Evolutionary conservation across 192 early-diverging fungal genomes (phyloP), one percentile per base, ranked within the genome.

Genomic region (Linnemannia hyalina): DNA sequence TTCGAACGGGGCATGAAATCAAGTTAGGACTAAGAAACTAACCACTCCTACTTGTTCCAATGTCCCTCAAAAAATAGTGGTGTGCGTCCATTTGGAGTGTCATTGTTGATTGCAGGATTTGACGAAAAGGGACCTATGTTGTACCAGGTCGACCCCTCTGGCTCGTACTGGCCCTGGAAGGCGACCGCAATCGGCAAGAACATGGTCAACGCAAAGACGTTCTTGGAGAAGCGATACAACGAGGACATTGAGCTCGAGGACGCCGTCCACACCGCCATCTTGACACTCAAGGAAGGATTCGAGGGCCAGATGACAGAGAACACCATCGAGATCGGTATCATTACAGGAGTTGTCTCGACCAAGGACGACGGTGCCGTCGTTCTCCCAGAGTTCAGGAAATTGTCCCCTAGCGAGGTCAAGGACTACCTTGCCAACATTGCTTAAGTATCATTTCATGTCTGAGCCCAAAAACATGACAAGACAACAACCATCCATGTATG

Each of bases 131-230:
- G 98, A 18, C 97, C 97, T 32, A 92, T 94, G 29, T 92, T 99
- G 70, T 99, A 99, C 92, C 99, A 99, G 90, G 97, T 99, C 11
- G 99, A 99, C 88, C 99, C 99, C 3, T 98, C 98, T 72, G 99
- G 99, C 55, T 97, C 97, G 41, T 99, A 97, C 92, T 99, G 95
- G 90, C 95, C 97, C 26, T 99, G 99, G 99, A 99, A 99, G 91
- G 99, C 98, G 22, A 97, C 96, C 38, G 97, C 98, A 1, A 99
- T 99, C 70, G 99, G 99, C 70, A 99, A 99, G 88, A 99, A 99
- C 90, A 99, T 99, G 98, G 90, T 98, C 77, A 99, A 99, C 89
- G 97, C 99, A 78, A 99, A 99, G 93, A 99, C 97, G 5, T 99
- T 99, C 90, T 88, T 99, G 79, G 98, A 99, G 89, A 99, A 99